phyloP scores from a whole-genome alignment of 306 rosid species.

The Heteromeles arbutifolia region DNA sequence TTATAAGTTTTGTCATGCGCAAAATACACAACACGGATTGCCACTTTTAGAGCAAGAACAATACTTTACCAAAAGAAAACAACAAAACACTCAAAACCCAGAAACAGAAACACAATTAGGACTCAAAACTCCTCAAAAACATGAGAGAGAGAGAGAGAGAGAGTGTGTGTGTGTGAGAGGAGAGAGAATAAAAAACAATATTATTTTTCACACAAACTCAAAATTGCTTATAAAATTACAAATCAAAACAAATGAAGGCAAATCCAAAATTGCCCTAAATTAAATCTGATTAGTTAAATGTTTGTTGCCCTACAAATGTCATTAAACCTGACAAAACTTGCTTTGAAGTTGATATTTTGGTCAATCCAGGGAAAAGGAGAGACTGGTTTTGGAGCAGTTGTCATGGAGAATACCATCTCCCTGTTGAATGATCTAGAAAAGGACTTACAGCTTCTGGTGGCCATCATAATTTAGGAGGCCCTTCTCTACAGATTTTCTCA shows the following conservation, averaged over 20 bases:
- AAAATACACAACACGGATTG: slow-evolving; percentile 17
- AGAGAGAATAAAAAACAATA: neutral
- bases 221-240: too few species aligned
- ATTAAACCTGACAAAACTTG: slow-evolving; percentile 11
- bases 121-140: neutral
- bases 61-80: neutral
- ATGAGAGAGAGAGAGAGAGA: neutral
- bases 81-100: slow-evolving; percentile 9
- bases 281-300: neutral
- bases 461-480: too few species aligned
- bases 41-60: slow-evolving; percentile 5
- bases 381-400: slow-evolving; percentile 6
- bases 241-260: too few species aligned
- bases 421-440: slow-evolving; percentile 21
- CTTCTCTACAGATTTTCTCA: too few species aligned
- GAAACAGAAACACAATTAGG: neutral
- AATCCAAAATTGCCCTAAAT: too few species aligned
- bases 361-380: slow-evolving; percentile 8
- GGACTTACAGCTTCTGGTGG: too few species aligned
- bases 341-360: slow-evolving; percentile 28
- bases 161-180: too few species aligned
- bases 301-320: neutral
- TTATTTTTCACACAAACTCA: too few species aligned
- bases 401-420: slow-evolving; percentile 12
- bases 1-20: too few species aligned